Base-by-base conservation (phyloP, 495 filamentous ascomycete species). In the Penicillium arizonense region DNA sequence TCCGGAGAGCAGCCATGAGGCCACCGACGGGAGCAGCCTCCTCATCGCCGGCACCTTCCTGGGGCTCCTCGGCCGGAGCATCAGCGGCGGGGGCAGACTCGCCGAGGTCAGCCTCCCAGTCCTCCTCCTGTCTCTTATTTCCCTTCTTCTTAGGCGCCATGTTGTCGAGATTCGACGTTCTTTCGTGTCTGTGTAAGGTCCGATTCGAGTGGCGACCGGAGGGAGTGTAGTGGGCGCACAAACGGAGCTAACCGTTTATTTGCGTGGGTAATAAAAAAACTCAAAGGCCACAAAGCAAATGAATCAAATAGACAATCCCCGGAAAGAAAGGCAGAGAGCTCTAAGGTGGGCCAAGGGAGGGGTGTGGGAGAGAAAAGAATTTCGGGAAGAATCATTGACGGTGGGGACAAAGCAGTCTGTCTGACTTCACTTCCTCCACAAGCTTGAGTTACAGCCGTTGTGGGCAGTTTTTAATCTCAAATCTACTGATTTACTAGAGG, bases 141-240 rank as follows among this genome's bases (percentile, higher is more conserved):
- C 85, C 87, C 80, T 96, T 94, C 80, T 95, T 96, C 76, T 96
- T 97, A 36, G 92, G 91, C 58, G 91, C 77, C 92, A 97, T 96
- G 52, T 38, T 59, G 49, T 53, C 49, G 39, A 9, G 8, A 43
- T 59, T 53, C 9, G 50, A 33, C 44, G 47, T 56, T 36, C 44
- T 46, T 35, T 28, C 20, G n/a, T 30, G n/a, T 49, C 2, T 55
- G 43, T 55, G 43, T 34, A 26, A 24, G 47, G 32, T 61, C 52
- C 50, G 57, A 37, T 55, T 58, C 44, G 53, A 50, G 44, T 49
- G 44, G 41, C 35, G 61, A 55, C 58, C 58, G 55, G 53, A 57
- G 37, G 28, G 39, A 44, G 47, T 42, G 46, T 20, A 39, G 57
- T 56, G 56, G 46, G 58, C 63, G 63, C 63, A 67, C 63, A 67